Evolutionary conservation across 345 rosid genomes (phyloP), one percentile per base, ranked within the genome.

Genomic region (Rhizophora mangle): DNA sequence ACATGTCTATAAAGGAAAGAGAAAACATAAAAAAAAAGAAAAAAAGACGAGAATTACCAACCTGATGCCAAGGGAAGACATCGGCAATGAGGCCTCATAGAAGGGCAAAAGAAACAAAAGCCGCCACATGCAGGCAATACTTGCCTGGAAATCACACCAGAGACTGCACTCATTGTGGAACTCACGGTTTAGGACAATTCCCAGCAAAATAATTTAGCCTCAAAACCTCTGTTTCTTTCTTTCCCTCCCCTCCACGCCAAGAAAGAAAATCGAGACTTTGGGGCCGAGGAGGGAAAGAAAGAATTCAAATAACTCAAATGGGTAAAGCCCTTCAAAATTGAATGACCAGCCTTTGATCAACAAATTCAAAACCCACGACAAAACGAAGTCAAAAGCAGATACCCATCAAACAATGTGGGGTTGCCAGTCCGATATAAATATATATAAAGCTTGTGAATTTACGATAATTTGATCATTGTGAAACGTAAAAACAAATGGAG

Each of bases 101-200:
- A 88, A 30, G 99, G 98, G 79, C 96, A 96, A 75, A 88, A 84
- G 79, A 83, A 80, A 78, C 99, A 96, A 76, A 96, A 92, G 75
- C 84, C 87, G 37, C 98, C 97, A 67, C 99, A 95, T 65, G 81
- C 89, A 27, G 99, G 97, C 87, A 95, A 74, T 32, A 94, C 85
- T 82, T 88, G 90, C 88, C 99, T 87, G 52, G 98, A 90, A 78
- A 96, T 73, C 4, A 88, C 80, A n/a, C 97, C 96, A n/a, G 96
- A 87, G 66, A 92, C 73, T 6, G 72, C 64, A 51, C 89, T 89
- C 99, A 90, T 89, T 61, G 78, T 80, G 43, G 64, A 63, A 60
- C 65, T 68, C 68, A 60, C 58, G 71, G 34, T 72, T 60, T 43
- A 27, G 3, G 32, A 49, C 32, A 43, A 62, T 49, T 11, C 64